Evolutionary conservation across 108 stramenopile genomes (phyloP).

Genomic region (Fragilaria crotonensis): DNA sequence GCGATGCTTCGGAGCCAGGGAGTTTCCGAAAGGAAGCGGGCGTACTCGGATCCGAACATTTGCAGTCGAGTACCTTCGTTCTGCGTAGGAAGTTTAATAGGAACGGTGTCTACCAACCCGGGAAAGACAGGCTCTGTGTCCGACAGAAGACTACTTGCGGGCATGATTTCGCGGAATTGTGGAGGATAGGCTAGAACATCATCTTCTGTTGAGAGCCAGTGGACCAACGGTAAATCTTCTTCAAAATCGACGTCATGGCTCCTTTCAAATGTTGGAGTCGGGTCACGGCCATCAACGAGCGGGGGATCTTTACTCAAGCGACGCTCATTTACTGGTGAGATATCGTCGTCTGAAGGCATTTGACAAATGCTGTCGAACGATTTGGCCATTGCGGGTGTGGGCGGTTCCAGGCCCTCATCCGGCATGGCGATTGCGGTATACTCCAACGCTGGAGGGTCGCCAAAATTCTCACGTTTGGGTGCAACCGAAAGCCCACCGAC

Average conservation of each 20-base stretch:
- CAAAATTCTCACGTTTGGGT: background rate
- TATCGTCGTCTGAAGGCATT: background rate
- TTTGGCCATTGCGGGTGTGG: background rate
- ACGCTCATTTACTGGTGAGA: background rate
- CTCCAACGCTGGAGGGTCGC: background rate
- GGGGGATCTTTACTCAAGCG: background rate
- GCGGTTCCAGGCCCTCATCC: background rate
- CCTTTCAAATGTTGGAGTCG: background rate
- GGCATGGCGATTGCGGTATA: background rate
- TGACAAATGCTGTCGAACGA: background rate
- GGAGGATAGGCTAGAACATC: background rate
- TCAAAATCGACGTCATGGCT: background rate
- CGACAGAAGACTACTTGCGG: background rate
- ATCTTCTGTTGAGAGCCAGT: background rate
- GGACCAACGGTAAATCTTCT: background rate
- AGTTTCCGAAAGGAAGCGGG: conserved; percentile 58
- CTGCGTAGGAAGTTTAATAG: background rate
- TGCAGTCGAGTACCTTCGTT: conserved; percentile 20
- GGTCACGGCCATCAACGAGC: background rate
- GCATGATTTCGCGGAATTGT: background rate
- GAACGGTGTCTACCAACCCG: background rate
- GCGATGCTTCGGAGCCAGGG: conserved; percentile 17
- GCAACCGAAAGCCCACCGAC: background rate
- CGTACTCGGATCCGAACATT: conserved; percentile 88
- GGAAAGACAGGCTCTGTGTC: background rate